Evolutionary conservation across 768 basidiomycete genomes (phyloP), one percentile per base, ranked within the genome.

Genomic region (Cystoderma amianthinum): DNA sequence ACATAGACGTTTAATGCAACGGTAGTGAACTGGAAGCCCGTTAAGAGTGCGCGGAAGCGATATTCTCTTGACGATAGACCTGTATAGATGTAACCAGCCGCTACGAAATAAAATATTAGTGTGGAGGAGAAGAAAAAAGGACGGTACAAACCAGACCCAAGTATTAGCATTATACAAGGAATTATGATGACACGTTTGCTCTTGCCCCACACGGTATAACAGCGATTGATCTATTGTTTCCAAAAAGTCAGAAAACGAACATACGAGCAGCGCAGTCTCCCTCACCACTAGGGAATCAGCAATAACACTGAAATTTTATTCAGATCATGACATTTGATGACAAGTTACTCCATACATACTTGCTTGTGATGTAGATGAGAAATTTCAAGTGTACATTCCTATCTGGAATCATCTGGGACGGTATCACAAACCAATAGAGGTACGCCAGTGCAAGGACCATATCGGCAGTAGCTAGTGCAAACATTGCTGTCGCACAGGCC

Each of bases 181-280:
- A 57, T 16, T 35, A 57, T 23, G 36, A 63, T 49, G 39, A 61
- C 44, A 16, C 56, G 53, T 33, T 55, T 57, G 39, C 55, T 58
- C 38, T 48, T 48, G 44, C 53, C 56, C 61, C 61, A 63, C 20
- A 61, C 46, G 13, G 54, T 32, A 43, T 57, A 53, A 45, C 61
- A 63, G 37, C 61, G 61, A 40, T 60, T 60, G 38, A 61, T 61
- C 59, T 62, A 19, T n/a, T n/a, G n/a, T n/a, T n/a, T 7, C 25
- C 25, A n/a, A n/a, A 7, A 28, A 28, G n/a, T 28, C 25, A 28
- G 25, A 28, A n/a, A 28, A 28, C 25, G n/a, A 7, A 28, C 25
- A 28, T n/a, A 7, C n/a, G 25, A 28, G n/a, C 7, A 7, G 7
- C 25, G n/a, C 25, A 28, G n/a, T 28, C 25, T n/a, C n/a, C n/a